Percentiles rank a stretch among this genome's conserved stretches.
These are phyloP conservation scores for Paraphoma sp. DNA, from an alignment of 2,329 filamentous ascomycete species.

Conservation along the genomic window DNA sequence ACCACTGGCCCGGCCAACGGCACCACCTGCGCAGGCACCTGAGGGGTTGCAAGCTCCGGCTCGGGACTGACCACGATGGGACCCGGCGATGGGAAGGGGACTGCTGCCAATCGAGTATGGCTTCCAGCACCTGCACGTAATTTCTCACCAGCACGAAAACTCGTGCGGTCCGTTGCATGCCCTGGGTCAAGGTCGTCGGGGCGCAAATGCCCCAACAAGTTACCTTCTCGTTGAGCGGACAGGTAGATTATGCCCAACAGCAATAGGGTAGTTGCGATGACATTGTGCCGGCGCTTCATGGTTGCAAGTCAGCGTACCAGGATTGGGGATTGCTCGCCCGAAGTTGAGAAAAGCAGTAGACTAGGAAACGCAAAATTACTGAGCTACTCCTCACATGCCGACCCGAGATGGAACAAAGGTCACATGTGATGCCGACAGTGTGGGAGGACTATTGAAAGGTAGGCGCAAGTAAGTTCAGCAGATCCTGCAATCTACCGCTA, in stretches of 20 bases:
- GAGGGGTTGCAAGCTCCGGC: too few relatives aligned
- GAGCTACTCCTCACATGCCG: neutral
- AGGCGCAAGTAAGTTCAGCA: neutral
- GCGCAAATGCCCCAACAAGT: neutral
- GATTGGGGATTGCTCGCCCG: neutral
- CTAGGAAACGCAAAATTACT: neutral
- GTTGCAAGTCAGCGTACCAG: neutral
- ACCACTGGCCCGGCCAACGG: too few relatives aligned
- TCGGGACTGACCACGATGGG: neutral
- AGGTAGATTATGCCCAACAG: constrained; percentile 8
- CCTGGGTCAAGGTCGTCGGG: neutral
- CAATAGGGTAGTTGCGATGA: constrained; percentile 8
- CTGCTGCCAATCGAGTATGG: neutral
- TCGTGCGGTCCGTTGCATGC: neutral
- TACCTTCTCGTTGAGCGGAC: constrained; percentile 4
- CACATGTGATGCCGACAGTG: neutral
- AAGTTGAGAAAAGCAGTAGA: neutral
- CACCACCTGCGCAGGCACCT: too few relatives aligned
- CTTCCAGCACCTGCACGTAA: neutral
- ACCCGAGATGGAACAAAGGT: neutral
- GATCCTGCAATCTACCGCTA: neutral
- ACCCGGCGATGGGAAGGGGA: neutral
- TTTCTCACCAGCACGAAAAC: neutral
- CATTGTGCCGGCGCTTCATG: constrained; percentile 12
- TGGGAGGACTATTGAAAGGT: neutral